Conservation (phyloP, 768 basidiomycete species). For the Mycena belliarum region DNA sequence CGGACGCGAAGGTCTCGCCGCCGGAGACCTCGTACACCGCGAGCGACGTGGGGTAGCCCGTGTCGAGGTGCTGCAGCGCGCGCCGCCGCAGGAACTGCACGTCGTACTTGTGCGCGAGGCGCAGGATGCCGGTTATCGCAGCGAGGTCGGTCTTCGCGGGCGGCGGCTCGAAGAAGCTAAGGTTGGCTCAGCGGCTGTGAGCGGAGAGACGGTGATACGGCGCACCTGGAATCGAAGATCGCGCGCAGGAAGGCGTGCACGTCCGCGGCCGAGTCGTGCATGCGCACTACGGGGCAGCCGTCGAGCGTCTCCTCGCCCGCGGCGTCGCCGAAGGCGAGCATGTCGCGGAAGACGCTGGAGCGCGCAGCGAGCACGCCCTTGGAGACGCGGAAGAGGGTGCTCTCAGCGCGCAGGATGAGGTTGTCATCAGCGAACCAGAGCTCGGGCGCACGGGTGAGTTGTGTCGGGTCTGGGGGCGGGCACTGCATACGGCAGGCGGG, state of each 20-base stretch:
- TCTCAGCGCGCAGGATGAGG: neutral
- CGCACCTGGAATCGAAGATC: neutral
- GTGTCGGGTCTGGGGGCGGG: too few relatives aligned
- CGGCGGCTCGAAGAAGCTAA: neutral
- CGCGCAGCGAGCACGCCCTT: neutral
- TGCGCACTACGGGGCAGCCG: neutral
- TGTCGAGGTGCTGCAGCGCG: neutral
- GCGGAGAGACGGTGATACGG: neutral
- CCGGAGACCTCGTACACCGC: neutral
- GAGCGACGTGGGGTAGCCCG: neutral
- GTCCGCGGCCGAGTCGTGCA: neutral
- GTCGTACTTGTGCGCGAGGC: neutral
- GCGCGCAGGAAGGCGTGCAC: neutral
- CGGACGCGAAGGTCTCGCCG: neutral
- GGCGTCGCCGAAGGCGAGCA: neutral
- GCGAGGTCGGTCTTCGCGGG: neutral
- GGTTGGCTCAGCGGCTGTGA: too few relatives aligned
- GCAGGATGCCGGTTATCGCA: neutral
- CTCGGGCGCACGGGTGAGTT: too few relatives aligned
- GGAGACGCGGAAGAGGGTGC: neutral
- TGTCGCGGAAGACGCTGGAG: neutral
- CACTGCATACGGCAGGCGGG: too few relatives aligned
- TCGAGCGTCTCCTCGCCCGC: neutral
- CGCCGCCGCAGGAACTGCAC: neutral
- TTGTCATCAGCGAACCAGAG: too few relatives aligned